These are phyloP conservation scores for Trichoderma gracile DNA, from an alignment of 2,329 filamentous ascomycete genomes.

Conservation along the genomic window DNA sequence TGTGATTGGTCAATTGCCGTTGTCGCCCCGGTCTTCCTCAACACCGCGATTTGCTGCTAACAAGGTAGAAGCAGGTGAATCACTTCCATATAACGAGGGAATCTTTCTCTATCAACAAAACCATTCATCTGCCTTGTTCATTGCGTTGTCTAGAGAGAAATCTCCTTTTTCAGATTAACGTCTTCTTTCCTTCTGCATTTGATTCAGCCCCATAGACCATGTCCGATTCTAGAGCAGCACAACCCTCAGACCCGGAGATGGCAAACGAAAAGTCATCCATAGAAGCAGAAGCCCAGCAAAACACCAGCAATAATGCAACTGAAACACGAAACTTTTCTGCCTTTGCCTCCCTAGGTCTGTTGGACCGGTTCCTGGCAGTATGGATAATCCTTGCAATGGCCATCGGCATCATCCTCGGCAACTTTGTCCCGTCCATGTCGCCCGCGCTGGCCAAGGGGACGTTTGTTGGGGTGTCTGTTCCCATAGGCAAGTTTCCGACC, in stretches of 20 bases:
- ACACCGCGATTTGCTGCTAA: not conserved
- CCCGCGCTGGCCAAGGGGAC: constrained; percentile 66
- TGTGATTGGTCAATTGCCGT: constrained; percentile 1
- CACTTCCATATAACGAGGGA: not conserved
- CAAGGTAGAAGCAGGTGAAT: not conserved
- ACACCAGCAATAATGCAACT: not conserved
- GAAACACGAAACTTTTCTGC: constrained; percentile 36
- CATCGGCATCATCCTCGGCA: constrained; percentile 72
- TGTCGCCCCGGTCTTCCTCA: not conserved
- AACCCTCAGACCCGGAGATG: not conserved
- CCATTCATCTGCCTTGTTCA: too few species aligned
- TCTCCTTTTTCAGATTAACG: fast-evolving
- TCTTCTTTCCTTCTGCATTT: not conserved
- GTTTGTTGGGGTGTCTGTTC: constrained; percentile 69
- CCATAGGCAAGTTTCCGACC: constrained; percentile 55
- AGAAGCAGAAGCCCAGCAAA: not conserved
- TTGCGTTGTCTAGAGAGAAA: too few species aligned
- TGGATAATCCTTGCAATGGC: constrained; percentile 82
- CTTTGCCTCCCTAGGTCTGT: constrained; percentile 57
- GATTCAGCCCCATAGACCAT: not conserved
- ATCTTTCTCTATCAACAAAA: not conserved
- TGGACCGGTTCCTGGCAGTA: constrained; percentile 65
- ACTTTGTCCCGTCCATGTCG: constrained; percentile 66
- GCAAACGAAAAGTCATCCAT: not conserved
- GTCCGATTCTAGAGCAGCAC: not conserved